A percentile compares a stretch with the other conserved stretches of the same genome.
These are phyloP conservation scores for Manihot esculenta DNA, from an alignment of 441 rosid species.

Conservation along the genomic window DNA sequence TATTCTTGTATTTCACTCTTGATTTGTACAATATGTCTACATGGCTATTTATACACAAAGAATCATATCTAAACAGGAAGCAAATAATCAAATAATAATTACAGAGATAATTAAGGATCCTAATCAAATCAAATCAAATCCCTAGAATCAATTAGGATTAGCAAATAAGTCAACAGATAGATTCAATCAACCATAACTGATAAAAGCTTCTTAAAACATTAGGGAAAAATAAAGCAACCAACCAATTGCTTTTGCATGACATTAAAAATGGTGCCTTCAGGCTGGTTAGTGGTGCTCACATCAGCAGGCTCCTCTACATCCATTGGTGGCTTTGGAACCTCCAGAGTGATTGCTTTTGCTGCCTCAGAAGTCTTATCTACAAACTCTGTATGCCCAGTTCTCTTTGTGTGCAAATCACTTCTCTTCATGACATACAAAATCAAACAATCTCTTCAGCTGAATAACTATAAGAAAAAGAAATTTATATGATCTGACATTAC, in stretches of 20 bases:
- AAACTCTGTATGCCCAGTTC: slow-evolving; percentile 93
- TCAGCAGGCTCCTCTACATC: slow-evolving; percentile 51
- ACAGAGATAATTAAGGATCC: no score
- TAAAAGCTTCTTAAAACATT: not conserved
- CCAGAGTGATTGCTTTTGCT: slow-evolving; percentile 77
- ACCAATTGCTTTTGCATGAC: not conserved
- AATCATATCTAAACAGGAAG: no score
- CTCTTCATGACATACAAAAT: slow-evolving; percentile 50
- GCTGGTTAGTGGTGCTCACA: slow-evolving; percentile 44
- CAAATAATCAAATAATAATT: no score
- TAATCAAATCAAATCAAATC: no score
- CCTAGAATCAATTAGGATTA: no score
- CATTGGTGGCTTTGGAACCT: slow-evolving; percentile 64
- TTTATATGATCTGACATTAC: no score
- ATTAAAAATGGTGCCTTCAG: slow-evolving; percentile 54
- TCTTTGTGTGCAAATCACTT: slow-evolving; percentile 90
- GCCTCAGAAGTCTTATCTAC: slow-evolving; percentile 82
- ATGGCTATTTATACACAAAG: no score
- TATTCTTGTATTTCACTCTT: no score
- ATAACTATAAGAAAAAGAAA: no score
- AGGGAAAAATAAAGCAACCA: not conserved
- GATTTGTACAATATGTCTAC: no score
- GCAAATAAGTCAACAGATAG: no score
- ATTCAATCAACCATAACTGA: not conserved
- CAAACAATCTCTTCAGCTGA: no score